Evolutionary conservation across 2,329 filamentous ascomycete genomes (phyloP).

Genomic region (Penicillium sp.): DNA sequence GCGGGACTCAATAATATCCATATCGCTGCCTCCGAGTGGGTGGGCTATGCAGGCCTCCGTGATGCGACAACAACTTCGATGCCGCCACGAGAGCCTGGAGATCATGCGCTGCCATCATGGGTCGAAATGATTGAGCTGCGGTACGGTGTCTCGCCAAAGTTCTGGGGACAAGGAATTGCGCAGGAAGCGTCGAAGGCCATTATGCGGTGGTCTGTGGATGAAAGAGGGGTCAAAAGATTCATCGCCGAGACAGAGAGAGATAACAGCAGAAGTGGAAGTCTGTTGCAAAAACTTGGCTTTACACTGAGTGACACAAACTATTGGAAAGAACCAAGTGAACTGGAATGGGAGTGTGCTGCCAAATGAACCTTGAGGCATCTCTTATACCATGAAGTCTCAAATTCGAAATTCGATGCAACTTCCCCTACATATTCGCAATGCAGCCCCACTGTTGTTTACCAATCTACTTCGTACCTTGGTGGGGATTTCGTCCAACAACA

Average conservation of each 20-base stretch:
- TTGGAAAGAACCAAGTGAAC: constrained; percentile 23
- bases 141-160: constrained; percentile 24
- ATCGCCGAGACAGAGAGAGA: constrained; percentile 28
- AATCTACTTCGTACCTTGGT: background rate
- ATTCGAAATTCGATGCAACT: too few relatives aligned
- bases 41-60: constrained; percentile 25
- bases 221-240: constrained; percentile 24
- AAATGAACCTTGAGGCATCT: background rate
- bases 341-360: constrained; percentile 20
- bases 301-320: constrained; percentile 20
- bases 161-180: constrained; percentile 28
- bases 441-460: background rate
- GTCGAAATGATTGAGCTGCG: constrained; percentile 31
- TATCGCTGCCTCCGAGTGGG: constrained; percentile 16
- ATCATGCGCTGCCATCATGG: constrained; percentile 19
- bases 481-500: background rate
- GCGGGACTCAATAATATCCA: background rate
- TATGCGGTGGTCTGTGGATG: constrained; percentile 24
- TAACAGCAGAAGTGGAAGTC: constrained; percentile 24
- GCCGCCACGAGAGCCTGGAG: constrained; percentile 11
- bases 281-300: constrained; percentile 29
- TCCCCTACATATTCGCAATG: background rate
- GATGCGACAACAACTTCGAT: constrained; percentile 25
- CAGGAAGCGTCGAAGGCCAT: constrained; percentile 23
- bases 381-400: background rate